phyloP scores from a whole-genome alignment of 2,329 filamentous ascomycete species.

The Scedosporium boydii region DNA sequence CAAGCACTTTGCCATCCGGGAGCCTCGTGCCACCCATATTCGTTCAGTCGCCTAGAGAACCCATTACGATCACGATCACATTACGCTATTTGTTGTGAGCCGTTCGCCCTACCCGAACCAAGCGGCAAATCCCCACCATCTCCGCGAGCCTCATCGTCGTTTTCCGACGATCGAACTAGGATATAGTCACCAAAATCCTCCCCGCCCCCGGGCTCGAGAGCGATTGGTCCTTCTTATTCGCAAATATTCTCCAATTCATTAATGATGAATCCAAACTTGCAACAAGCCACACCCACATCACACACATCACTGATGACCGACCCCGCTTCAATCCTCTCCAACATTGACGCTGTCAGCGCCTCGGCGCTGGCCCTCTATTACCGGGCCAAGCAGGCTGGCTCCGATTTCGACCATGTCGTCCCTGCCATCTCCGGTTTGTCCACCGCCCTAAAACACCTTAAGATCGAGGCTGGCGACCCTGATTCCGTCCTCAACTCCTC shows the following conservation, averaged over 20 bases:
- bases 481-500: conserved; percentile 43
- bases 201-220: not conserved
- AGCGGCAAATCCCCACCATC: not conserved
- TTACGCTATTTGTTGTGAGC: not conserved
- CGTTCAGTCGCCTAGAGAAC: not conserved
- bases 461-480: conserved; percentile 45
- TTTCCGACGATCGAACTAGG: not conserved
- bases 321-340: conserved; percentile 21
- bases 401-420: conserved; percentile 40
- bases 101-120: not conserved
- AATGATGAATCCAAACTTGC: not conserved
- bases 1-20: not conserved
- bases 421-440: conserved; percentile 43
- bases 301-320: not conserved
- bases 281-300: not conserved
- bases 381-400: conserved; percentile 34
- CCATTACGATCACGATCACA: not conserved
- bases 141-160: not conserved
- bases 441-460: conserved; percentile 46
- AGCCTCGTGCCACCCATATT: not conserved
- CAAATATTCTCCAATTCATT: not conserved
- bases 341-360: conserved; percentile 46
- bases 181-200: not conserved
- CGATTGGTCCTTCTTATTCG: not conserved
- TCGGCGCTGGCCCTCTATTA: conserved; percentile 47